Evolutionary conservation across 2,329 filamentous ascomycete genomes (phyloP), one percentile per base, ranked within the genome.

Genomic region (Penicillium sp.): DNA sequence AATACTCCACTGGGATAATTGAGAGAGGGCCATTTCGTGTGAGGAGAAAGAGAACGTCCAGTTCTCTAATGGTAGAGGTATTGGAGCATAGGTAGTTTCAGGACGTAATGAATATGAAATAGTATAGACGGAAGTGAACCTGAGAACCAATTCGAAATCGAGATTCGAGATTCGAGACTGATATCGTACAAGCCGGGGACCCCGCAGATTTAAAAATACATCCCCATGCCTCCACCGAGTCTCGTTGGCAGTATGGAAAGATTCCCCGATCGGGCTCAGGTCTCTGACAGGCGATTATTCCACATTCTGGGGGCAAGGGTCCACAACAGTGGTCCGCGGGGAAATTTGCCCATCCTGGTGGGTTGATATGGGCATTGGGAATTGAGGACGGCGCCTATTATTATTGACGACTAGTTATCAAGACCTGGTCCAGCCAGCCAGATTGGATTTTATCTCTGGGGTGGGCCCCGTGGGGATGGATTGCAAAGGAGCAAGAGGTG

Each of bases 1-100:
- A 6, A 67, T 57, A 38, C 54, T 62, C 55, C 59, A 53, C 53
- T 52, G 59, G 55, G 59, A 37, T 34, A 61, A 42, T 53, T 55
- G 56, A 50, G 62, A 47, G 37, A 65, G 55, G 17, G 54, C 54
- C 15, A 57, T 37, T 56, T 59, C 61, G 34, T 34, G 14, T 31
- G 43, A 34, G n/a, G 11, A 17, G 14, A 28, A 8, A 28, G 42
- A 25, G 42, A 47, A 15, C 2, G 25, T 47, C 12, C 25, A 47
- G 22, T 31, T 31, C 20, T n/a, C 22, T 47, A 7, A 3, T 10
- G 2, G 6, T 47, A 11, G 2, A 15, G 12, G 28, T 25, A 47
- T 47, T 22, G n/a, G 14, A 31, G 8, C 43, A 34, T 48, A 0
- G 7, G 31, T 17, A 2, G 43, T 28, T 4, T 10, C 22, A 47